Evolutionary conservation across 768 basidiomycete species (phyloP).

Genomic region (Sporobolomyces roseus): DNA sequence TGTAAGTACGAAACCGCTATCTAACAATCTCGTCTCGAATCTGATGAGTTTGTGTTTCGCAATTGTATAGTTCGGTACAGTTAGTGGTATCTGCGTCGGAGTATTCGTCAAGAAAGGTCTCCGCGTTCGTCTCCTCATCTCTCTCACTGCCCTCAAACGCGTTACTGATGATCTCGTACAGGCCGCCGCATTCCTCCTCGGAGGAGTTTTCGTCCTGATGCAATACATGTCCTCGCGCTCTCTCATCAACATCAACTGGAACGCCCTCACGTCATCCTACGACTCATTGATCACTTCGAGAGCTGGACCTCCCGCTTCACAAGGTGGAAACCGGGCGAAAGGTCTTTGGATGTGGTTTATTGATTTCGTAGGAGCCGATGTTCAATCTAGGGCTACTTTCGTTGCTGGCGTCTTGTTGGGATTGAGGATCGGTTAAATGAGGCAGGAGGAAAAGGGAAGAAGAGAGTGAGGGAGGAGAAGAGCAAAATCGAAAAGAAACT

Average conservation of each 20-base stretch:
- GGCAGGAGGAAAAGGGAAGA: neutral
- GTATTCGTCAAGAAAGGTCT: slow-evolving; percentile 95
- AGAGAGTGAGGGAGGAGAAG: neutral
- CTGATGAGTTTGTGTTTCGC: too few species aligned
- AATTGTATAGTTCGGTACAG: slow-evolving; percentile 66
- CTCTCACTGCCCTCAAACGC: too few species aligned
- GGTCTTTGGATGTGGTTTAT: slow-evolving; percentile 60
- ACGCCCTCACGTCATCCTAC: slow-evolving; percentile 61
- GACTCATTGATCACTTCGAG: slow-evolving; percentile 64
- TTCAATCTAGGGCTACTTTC: slow-evolving; percentile 85
- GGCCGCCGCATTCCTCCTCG: slow-evolving; percentile 75
- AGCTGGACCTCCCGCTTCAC: slow-evolving; percentile 58
- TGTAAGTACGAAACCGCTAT: too few species aligned
- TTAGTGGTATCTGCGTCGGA: slow-evolving; percentile 81
- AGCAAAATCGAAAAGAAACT: neutral
- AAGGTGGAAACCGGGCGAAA: slow-evolving; percentile 61
- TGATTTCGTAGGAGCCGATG: slow-evolving; percentile 84
- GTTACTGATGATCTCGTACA: too few species aligned
- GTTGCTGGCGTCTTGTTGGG: slow-evolving; percentile 77
- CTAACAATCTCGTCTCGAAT: too few species aligned
- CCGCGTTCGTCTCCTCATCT: slow-evolving; percentile 2
- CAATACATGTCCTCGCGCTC: slow-evolving; percentile 80
- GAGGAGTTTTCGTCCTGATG: slow-evolving; percentile 82
- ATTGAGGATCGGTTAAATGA: slow-evolving; percentile 65
- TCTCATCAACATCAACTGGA: slow-evolving; percentile 77